Evolutionary conservation across 768 basidiomycete genomes (phyloP), one percentile per base, ranked within the genome.

Genomic region (Pisolithus albus): DNA sequence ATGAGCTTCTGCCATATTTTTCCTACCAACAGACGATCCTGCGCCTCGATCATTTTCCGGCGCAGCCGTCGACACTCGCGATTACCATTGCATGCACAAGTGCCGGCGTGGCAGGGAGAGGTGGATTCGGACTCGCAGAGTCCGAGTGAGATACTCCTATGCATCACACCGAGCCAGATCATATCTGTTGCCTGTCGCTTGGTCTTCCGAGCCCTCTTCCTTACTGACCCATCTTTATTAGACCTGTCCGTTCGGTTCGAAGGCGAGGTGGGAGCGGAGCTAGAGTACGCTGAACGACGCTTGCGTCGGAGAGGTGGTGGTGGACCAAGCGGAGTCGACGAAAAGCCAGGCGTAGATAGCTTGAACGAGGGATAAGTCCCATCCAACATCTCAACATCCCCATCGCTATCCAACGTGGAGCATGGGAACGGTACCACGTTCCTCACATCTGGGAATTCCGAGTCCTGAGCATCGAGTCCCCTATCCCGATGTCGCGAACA

Each of bases 361-460:
- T 30, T 30, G 8, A 7, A 36, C 41, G 53, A 30, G 47, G 46
- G 41, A 24, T 49, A 47, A 1, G 67, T 64, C 34, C 56, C 67
- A 42, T 67, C 66, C 36, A 62, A 43, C 66, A 67, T 63, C 21
- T 58, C 61, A 37, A 62, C 55, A 42, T 63, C 66, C 46, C 36
- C 46, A 16, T 59, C 43, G 44, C 52, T 54, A 53, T 61, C 59
- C 32, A 58, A 64, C 28, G 60, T 53, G 8, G 63, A 47, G 18
- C 65, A 65, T 41, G 72, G 72, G 49, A 73, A 73, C n/a, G 72
- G 71, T 41, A 73, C 65, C 41, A 63, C 63, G 30, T 59, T 68
- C 51, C 34, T 55, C 46, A 68, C 64, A 46, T 67, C 64, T 3
- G 56, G 64, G 13, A 69, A 56, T 45, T 66, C 66, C 26, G 42